Percentiles rank a stretch among this genome's conserved stretches.
These are phyloP conservation scores for Chlorencoelia australis DNA, from an alignment of 2,329 filamentous ascomycete species.

Conservation along the genomic window DNA sequence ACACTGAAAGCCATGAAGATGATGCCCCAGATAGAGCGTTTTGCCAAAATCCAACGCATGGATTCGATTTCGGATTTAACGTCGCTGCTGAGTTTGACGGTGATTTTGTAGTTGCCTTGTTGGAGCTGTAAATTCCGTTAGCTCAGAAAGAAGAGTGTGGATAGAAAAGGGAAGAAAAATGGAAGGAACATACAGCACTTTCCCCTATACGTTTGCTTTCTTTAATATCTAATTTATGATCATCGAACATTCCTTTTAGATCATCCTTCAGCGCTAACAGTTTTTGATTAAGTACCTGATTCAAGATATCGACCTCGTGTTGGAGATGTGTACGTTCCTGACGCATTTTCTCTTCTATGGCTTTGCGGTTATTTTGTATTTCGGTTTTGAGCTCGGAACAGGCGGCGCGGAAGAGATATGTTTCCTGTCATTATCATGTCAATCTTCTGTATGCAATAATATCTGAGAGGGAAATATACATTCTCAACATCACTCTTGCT, in stretches of 20 bases:
- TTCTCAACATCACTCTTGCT: constrained; percentile 93
- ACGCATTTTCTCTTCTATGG: constrained; percentile 70
- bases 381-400: constrained; percentile 88
- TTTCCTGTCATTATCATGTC: constrained; percentile 41
- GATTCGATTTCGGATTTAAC: constrained; percentile 86
- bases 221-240: constrained; percentile 83
- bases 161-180: neutral
- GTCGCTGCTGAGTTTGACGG: constrained; percentile 79
- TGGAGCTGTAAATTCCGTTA: constrained; percentile 76
- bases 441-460: neutral
- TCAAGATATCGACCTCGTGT: constrained; percentile 89
- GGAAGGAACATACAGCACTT: constrained; percentile 51
- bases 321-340: constrained; percentile 78
- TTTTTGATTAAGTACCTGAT: constrained; percentile 78
- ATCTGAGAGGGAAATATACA: constrained; percentile 22
- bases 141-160: neutral
- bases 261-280: constrained; percentile 74
- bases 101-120: constrained; percentile 94
- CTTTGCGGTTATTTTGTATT: constrained; percentile 65
- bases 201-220: constrained; percentile 82
- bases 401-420: constrained; percentile 87
- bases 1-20: constrained; percentile 55
- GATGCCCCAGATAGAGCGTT: constrained; percentile 53
- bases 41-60: constrained; percentile 73
- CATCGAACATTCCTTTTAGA: constrained; percentile 92